Conservation (phyloP, 768 basidiomycete species). For the Mycena leptocephala region DNA sequence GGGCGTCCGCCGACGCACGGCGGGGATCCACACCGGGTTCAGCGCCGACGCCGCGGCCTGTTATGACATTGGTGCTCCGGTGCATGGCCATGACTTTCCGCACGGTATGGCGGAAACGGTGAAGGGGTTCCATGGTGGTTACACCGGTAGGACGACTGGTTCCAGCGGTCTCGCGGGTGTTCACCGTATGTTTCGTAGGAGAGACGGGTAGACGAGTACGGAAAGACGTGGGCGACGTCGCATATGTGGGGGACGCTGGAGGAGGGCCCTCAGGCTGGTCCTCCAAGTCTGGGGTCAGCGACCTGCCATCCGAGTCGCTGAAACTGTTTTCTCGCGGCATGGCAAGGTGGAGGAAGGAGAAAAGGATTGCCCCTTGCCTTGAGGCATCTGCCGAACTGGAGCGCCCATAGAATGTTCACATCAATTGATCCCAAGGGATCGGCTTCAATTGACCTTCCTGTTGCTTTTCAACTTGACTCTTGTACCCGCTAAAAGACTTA, state of each 20-base stretch:
- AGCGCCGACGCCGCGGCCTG: slow-evolving; percentile 66
- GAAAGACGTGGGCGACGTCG: slow-evolving; percentile 21
- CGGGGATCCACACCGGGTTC: slow-evolving; percentile 84
- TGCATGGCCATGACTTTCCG: slow-evolving; percentile 77
- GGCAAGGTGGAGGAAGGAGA: neutral
- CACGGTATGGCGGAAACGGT: slow-evolving; percentile 69
- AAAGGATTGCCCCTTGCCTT: neutral
- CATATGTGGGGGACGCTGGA: slow-evolving; percentile 42
- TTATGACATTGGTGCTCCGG: slow-evolving; percentile 61
- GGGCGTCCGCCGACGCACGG: slow-evolving; percentile 67
- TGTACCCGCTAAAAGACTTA: no score
- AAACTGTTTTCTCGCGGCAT: slow-evolving; percentile 83
- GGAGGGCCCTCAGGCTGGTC: slow-evolving; percentile 51
- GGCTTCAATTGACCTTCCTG: neutral
- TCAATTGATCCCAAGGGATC: neutral
- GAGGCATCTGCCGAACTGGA: slow-evolving; percentile 7
- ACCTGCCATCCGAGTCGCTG: slow-evolving; percentile 76
- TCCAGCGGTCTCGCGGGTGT: slow-evolving; percentile 26
- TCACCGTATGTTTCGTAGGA: slow-evolving; percentile 31
- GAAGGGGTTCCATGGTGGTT: slow-evolving; percentile 55
- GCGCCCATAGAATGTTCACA: slow-evolving; percentile 23
- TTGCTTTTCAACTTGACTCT: no score
- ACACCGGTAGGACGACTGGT: slow-evolving; percentile 34
- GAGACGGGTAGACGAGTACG: slow-evolving; percentile 33
- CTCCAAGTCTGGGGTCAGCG: slow-evolving; percentile 76